These are phyloP conservation scores for Leccinum variicolor DNA, from an alignment of 768 basidiomycete genomes.

Conservation along the genomic window DNA sequence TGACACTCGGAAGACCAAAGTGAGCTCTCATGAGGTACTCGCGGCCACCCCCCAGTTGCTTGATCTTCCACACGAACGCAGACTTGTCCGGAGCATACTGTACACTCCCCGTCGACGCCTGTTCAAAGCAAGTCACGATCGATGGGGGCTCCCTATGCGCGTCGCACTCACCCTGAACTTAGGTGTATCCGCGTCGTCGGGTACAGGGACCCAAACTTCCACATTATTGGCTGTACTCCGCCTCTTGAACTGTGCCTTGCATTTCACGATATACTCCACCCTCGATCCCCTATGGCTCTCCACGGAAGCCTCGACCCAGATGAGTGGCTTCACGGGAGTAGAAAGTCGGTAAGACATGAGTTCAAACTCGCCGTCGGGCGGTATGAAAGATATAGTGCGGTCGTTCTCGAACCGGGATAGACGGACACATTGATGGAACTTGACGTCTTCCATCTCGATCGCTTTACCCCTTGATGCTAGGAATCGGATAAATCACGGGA, in stretches of 20 bases:
- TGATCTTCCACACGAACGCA: slow-evolving; percentile 99
- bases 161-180: slow-evolving; percentile 74
- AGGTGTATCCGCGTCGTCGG: slow-evolving; percentile 96
- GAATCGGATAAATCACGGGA: background rate
- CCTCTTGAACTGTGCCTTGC: slow-evolving; percentile 96
- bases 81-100: slow-evolving; percentile 98
- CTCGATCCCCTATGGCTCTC: slow-evolving; percentile 93
- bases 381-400: slow-evolving; percentile 98
- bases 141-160: background rate
- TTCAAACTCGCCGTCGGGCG: slow-evolving; percentile 98
- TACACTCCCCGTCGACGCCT: slow-evolving; percentile 94
- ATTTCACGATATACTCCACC: slow-evolving; percentile 95
- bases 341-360: slow-evolving; percentile 97
- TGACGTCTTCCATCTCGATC: slow-evolving; percentile 99
- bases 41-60: slow-evolving; percentile 91
- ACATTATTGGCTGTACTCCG: slow-evolving; percentile 97
- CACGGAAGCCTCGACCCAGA: slow-evolving; percentile 93
- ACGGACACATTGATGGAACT: slow-evolving; percentile 99
- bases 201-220: slow-evolving; percentile 98
- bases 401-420: slow-evolving; percentile 97
- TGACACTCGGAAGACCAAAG: slow-evolving; percentile 93
- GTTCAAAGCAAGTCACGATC: background rate
- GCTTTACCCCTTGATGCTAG: slow-evolving; percentile 77
- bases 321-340: slow-evolving; percentile 93
- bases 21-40: slow-evolving; percentile 99